A percentile compares a stretch with the other conserved stretches of the same genome.
Conservation (phyloP, 495 filamentous ascomycete genomes). For the Pyrenula aspistea region DNA sequence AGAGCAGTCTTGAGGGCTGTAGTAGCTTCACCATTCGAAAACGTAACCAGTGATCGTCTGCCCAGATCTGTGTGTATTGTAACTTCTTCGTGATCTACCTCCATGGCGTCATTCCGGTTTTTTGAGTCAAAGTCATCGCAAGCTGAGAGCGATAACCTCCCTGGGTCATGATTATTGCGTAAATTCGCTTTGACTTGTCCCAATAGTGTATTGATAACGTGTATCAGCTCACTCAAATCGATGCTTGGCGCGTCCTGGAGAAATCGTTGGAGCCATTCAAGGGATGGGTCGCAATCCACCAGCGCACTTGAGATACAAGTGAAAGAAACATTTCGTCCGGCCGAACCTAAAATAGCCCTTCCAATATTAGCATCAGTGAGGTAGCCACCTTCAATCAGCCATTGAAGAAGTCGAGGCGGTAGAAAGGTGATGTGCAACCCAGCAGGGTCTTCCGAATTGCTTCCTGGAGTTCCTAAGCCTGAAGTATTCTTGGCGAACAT, state of each 20-base stretch:
- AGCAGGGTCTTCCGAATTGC: constrained; percentile 5
- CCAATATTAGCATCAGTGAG: constrained; percentile 49
- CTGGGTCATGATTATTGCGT: neutral
- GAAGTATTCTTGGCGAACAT: constrained; percentile 29
- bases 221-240: constrained; percentile 9
- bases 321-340: neutral
- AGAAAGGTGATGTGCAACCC: constrained; percentile 22
- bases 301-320: neutral
- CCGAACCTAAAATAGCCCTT: neutral
- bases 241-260: neutral
- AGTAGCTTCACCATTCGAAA: constrained; percentile 22
- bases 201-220: constrained; percentile 22
- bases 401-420: constrained; percentile 41
- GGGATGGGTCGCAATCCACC: neutral
- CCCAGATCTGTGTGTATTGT: constrained; percentile 4
- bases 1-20: constrained; percentile 34
- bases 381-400: constrained; percentile 51
- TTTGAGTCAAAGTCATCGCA: neutral
- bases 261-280: neutral
- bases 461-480: neutral
- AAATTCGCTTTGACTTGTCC: neutral
- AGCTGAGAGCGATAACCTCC: neutral
- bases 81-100: neutral
- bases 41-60: neutral
- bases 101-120: neutral